Evolutionary conservation across 2,329 filamentous ascomycete genomes (phyloP).

Genomic region (Rhexocercosporidium sp.): DNA sequence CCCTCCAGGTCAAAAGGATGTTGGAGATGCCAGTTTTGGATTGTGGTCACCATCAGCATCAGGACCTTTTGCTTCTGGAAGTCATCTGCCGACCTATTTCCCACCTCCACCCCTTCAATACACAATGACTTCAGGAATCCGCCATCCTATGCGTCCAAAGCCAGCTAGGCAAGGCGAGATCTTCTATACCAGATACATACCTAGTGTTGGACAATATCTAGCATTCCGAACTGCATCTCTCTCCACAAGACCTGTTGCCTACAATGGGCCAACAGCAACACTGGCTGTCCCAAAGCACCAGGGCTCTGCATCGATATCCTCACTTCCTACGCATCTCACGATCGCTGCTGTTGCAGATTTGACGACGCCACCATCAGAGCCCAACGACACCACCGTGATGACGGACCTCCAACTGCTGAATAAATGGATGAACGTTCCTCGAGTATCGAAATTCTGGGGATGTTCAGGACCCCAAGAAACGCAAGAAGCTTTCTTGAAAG

Average conservation of each 20-base stretch:
- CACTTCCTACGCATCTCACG: slow-evolving; percentile 42
- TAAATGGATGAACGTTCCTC: slow-evolving; percentile 86
- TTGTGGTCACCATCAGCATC: slow-evolving; percentile 47
- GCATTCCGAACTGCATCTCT: slow-evolving; percentile 85
- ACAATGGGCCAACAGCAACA: slow-evolving; percentile 60
- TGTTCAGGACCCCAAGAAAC: slow-evolving; percentile 58
- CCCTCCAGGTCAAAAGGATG: slow-evolving; percentile 38
- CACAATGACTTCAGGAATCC: slow-evolving; percentile 75
- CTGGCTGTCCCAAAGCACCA: slow-evolving; percentile 37
- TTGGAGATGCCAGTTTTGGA: slow-evolving; percentile 43
- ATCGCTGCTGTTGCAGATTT: slow-evolving; percentile 43
- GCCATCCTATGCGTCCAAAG: slow-evolving; percentile 87
- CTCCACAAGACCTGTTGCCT: slow-evolving; percentile 65
- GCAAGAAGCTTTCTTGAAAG: slow-evolving; percentile 71
- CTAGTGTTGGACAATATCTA: slow-evolving; percentile 81
- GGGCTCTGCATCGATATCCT: slow-evolving; percentile 37
- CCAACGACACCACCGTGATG: slow-evolving; percentile 37
- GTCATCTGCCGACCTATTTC: slow-evolving; percentile 89
- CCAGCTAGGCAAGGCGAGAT: slow-evolving; percentile 88
- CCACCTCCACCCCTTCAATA: slow-evolving; percentile 85
- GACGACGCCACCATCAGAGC: slow-evolving; percentile 48
- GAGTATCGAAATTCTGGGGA: slow-evolving; percentile 87
- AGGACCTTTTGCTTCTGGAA: slow-evolving; percentile 80
- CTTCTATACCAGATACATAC: slow-evolving; percentile 88
- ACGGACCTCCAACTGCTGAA: slow-evolving; percentile 74